Percentiles rank a stretch among this genome's conserved stretches.
Conservation (phyloP, 495 filamentous ascomycete genomes). For the Aspergillus affinis region DNA sequence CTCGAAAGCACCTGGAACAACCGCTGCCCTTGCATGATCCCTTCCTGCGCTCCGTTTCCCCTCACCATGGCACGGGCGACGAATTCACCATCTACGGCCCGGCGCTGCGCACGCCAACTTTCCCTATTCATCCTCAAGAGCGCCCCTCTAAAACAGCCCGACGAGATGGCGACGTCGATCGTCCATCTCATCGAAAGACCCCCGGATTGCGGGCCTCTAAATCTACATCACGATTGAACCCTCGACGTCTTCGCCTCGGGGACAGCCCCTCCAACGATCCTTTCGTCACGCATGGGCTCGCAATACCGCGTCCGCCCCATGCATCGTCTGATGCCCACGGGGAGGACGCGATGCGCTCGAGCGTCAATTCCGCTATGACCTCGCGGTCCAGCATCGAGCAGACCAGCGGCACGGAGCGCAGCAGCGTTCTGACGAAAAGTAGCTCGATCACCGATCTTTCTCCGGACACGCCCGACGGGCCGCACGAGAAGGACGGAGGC, state of each 20-base stretch:
- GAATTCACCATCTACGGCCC: slow-evolving; percentile 24
- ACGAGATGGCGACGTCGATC: slow-evolving; percentile 29
- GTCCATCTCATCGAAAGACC: slow-evolving; percentile 28
- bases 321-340: slow-evolving; percentile 29
- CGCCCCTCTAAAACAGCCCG: slow-evolving; percentile 19
- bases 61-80: slow-evolving; percentile 27
- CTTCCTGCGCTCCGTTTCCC: slow-evolving; percentile 30
- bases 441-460: slow-evolving; percentile 70
- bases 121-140: slow-evolving; percentile 22
- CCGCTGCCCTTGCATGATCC: slow-evolving; percentile 24
- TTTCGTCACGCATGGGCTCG: slow-evolving; percentile 22
- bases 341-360: slow-evolving; percentile 63
- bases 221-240: slow-evolving; percentile 46
- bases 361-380: slow-evolving; percentile 68
- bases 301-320: slow-evolving; percentile 34
- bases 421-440: slow-evolving; percentile 75
- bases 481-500: slow-evolving; percentile 61
- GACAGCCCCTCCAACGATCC: slow-evolving; percentile 29
- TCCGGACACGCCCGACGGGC: slow-evolving; percentile 55
- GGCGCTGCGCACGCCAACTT: slow-evolving; percentile 22
- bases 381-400: slow-evolving; percentile 70
- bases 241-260: slow-evolving; percentile 28
- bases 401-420: slow-evolving; percentile 70
- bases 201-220: slow-evolving; percentile 30
- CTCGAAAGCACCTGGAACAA: slow-evolving; percentile 22